phyloP scores from a whole-genome alignment of 2,329 filamentous ascomycete genomes.

The Beauveria bassiana region DNA sequence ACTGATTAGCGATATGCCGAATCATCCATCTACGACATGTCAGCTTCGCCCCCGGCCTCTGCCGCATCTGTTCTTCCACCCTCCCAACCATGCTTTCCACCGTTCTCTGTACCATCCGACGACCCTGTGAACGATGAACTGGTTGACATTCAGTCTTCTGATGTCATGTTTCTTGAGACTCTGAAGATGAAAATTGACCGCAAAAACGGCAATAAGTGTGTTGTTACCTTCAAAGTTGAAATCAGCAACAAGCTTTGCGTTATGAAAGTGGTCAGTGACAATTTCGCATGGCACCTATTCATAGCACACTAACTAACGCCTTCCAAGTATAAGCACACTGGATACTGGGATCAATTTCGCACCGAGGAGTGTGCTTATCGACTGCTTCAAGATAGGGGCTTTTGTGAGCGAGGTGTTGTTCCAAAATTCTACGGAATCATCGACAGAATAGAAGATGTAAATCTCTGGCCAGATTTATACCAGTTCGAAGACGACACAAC shows the following conservation, averaged over 20 bases:
- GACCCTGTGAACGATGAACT: background rate
- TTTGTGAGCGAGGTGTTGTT: background rate
- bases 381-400: background rate
- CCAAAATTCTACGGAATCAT: background rate
- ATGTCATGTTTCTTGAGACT: background rate
- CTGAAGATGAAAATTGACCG: background rate
- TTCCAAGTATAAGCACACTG: background rate
- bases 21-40: background rate
- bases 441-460: background rate
- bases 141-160: constrained; percentile 14
- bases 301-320: background rate
- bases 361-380: background rate
- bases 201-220: background rate
- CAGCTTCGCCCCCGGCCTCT: background rate
- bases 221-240: background rate
- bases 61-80: background rate
- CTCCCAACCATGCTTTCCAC: background rate
- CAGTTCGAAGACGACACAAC: background rate
- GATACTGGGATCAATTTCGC: background rate
- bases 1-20: background rate
- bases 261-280: background rate
- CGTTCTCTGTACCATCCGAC: background rate
- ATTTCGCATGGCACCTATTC: background rate
- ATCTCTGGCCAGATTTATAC: background rate
- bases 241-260: background rate